These are phyloP conservation scores for Tillandsia leiboldiana DNA, from an alignment of 176 grass and related monocot species.

Conservation along the genomic window DNA sequence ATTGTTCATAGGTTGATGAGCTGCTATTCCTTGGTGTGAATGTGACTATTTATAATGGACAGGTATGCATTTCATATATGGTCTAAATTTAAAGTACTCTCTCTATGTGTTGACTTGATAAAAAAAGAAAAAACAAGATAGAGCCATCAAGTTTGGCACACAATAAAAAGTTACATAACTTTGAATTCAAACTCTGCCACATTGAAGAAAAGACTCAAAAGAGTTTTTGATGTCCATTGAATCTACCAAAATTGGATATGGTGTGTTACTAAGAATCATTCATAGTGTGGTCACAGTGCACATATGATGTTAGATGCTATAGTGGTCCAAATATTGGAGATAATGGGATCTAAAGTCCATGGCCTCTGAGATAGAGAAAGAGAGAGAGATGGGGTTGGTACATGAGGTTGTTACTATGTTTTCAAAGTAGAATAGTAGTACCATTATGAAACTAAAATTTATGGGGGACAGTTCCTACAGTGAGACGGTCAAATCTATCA, in stretches of 20 bases:
- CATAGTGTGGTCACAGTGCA: background rate
- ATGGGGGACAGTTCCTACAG: too few species aligned
- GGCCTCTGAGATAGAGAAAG: background rate
- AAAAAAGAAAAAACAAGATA: background rate
- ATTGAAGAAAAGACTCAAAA: background rate
- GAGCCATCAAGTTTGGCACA: background rate
- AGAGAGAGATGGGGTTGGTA: too few species aligned
- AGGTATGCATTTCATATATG: slow-evolving; percentile 21
- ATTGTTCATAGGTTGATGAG: slow-evolving; percentile 37
- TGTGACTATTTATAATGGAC: slow-evolving; percentile 64
- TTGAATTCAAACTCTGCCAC: background rate
- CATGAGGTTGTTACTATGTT: too few species aligned
- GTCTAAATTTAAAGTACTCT: background rate
- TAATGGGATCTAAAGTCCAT: background rate
- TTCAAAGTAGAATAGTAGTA: too few species aligned
- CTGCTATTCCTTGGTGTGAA: slow-evolving; percentile 46
- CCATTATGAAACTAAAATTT: too few species aligned
- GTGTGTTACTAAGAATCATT: background rate
- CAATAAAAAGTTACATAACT: background rate
- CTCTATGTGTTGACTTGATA: background rate
- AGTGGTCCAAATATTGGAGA: background rate
- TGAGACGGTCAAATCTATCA: too few species aligned
- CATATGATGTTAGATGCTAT: background rate
- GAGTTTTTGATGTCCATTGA: background rate
- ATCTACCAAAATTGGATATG: background rate